Evolutionary conservation across 1,284 basidiomycete genomes (phyloP).

Genomic region (Ganoderma resinaceum): DNA sequence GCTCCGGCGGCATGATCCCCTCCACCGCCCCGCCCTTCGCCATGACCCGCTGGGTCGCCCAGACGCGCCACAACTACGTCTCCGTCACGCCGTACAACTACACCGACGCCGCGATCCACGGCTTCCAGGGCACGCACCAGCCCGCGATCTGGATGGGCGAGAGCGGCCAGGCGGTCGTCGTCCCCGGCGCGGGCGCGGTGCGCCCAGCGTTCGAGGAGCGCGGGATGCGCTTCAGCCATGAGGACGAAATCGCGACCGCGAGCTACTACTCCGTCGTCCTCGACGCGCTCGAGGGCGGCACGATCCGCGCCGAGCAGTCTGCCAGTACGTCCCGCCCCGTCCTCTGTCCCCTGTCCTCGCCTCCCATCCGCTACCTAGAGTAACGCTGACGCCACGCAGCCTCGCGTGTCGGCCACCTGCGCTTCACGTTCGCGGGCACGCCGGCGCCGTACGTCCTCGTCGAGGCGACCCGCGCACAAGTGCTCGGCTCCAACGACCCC

Average conservation of each 20-base stretch:
- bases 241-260: constrained; percentile 66
- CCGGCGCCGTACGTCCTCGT: constrained; percentile 68
- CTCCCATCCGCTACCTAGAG: too few species aligned
- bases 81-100: constrained; percentile 83
- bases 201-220: constrained; percentile 64
- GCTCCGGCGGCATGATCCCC: constrained; percentile 74
- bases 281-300: constrained; percentile 56
- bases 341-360: too few species aligned
- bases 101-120: constrained; percentile 68
- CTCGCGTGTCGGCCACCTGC: constrained; percentile 80
- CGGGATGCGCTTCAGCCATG: constrained; percentile 64
- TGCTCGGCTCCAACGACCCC: constrained; percentile 66
- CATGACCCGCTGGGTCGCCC: constrained; percentile 84
- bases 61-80: constrained; percentile 76
- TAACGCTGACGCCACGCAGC: too few species aligned
- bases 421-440: constrained; percentile 68
- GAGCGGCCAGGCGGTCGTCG: constrained; percentile 70
- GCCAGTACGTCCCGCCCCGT: too few species aligned
- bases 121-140: constrained; percentile 82
- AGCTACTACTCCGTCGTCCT: constrained; percentile 76
- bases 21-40: constrained; percentile 80
- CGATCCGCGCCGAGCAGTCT: constrained; percentile 68
- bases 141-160: constrained; percentile 95
- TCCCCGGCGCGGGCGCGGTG: constrained; percentile 63
- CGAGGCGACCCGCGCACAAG: constrained; percentile 71